Percentiles rank a stretch among this genome's conserved stretches.
Evolutionary conservation across 352 stramenopile genomes (phyloP).

Genomic region (Blastocystis hominis): DNA sequence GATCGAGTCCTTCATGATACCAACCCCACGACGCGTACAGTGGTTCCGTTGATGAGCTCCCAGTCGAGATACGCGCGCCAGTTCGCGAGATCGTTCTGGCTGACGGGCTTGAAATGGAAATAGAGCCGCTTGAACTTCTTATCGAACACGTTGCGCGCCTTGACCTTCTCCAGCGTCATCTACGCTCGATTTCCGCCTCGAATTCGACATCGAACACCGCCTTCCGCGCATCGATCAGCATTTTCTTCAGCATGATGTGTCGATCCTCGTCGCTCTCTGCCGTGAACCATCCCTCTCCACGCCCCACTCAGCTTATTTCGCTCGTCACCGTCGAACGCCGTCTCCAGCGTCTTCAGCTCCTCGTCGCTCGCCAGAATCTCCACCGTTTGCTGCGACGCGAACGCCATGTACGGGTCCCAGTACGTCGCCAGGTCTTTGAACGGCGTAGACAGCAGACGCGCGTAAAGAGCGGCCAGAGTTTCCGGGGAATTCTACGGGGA

Average conservation of each 20-base stretch:
- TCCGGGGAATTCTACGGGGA: slow-evolving; percentile 6
- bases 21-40: not conserved
- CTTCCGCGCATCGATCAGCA: slow-evolving; percentile 47
- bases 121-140: slow-evolving; percentile 54
- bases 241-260: slow-evolving; percentile 53
- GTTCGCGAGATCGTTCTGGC: slow-evolving; percentile 52
- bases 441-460: not conserved
- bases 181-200: not conserved
- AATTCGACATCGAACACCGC: slow-evolving; percentile 41
- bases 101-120: slow-evolving; percentile 59
- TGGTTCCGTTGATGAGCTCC: not conserved
- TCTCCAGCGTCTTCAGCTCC: slow-evolving; percentile 27
- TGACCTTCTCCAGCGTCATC: slow-evolving; percentile 15
- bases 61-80: slow-evolving; percentile 54
- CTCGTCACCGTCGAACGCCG: not conserved
- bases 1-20: not conserved
- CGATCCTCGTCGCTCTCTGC: slow-evolving; percentile 51
- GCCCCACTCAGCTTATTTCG: not conserved
- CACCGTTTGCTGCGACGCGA: slow-evolving; percentile 39
- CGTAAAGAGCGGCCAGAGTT: slow-evolving; percentile 10
- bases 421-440: slow-evolving; percentile 37
- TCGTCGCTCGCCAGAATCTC: not conserved
- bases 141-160: slow-evolving; percentile 50
- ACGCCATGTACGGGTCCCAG: slow-evolving; percentile 51
- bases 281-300: not conserved